A percentile compares a stretch with the other conserved stretches of the same genome.
Conservation (phyloP, 176 grass and related monocot genomes). For the Zizania latifolia region DNA sequence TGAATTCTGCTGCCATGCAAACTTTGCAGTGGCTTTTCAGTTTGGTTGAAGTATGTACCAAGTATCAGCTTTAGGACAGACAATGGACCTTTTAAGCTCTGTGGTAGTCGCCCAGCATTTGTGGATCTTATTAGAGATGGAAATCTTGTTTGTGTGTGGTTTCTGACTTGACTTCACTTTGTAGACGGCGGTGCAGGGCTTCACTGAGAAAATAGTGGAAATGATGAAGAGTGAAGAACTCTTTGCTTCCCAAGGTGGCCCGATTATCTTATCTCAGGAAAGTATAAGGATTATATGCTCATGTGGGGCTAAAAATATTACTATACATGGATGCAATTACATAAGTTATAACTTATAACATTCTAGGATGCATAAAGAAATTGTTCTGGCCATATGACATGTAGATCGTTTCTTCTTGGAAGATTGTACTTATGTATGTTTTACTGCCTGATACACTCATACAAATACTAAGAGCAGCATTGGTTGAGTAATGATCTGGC, state of each 20-base stretch:
- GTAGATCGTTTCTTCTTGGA: too few species aligned
- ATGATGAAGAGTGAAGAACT: conserved; percentile 88
- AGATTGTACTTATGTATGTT: too few species aligned
- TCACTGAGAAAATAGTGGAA: conserved; percentile 85
- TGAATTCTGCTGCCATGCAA: conserved; percentile 16
- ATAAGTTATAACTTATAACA: too few species aligned
- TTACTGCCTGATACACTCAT: too few species aligned
- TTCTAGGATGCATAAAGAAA: too few species aligned
- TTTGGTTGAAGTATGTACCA: conserved; percentile 97
- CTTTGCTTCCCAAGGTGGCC: conserved; percentile 96
- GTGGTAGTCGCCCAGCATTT: conserved; percentile 12
- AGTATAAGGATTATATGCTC: conserved; percentile 30
- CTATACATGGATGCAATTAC: not conserved
- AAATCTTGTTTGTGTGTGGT: not conserved
- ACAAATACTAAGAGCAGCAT: not conserved
- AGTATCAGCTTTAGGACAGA: conserved; percentile 99
- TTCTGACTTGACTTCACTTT: conserved; percentile 21
- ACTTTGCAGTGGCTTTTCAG: conserved; percentile 82
- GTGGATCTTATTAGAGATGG: conserved; percentile 10
- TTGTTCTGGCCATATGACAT: too few species aligned
- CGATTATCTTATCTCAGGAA: conserved; percentile 97
- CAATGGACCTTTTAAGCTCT: conserved; percentile 93
- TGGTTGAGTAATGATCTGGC: not conserved
- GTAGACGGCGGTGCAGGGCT: conserved; percentile 93
- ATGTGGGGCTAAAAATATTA: too few species aligned